A percentile compares a stretch with the other conserved stretches of the same genome.
Conservation (phyloP, 2,329 filamentous ascomycete genomes). For the Drechslerella stenobrocha region DNA sequence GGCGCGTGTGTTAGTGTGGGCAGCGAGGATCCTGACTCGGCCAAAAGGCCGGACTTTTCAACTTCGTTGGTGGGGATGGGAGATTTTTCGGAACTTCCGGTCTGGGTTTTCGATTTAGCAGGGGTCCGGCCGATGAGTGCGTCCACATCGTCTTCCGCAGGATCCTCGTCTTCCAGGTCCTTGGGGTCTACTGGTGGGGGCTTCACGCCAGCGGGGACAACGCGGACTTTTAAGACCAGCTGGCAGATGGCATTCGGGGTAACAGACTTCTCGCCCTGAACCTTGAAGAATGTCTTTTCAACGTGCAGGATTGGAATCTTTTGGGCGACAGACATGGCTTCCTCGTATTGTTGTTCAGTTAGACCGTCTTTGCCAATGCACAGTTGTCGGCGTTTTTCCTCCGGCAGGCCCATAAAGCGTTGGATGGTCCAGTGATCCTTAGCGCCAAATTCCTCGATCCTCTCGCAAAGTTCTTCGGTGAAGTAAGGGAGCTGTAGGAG, state of each 20-base stretch:
- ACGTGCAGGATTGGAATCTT: conserved; percentile 83
- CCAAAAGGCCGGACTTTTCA: conserved; percentile 57
- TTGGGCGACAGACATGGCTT: conserved; percentile 73
- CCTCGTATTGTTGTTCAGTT: conserved; percentile 73
- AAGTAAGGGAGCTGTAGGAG: conserved; percentile 90
- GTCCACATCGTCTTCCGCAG: conserved; percentile 87
- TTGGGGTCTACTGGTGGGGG: conserved; percentile 75
- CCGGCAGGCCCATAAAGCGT: conserved; percentile 82
- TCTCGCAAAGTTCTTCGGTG: conserved; percentile 67
- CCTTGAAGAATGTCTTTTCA: conserved; percentile 97
- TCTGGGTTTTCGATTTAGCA: conserved; percentile 63
- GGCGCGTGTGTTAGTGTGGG: conserved; percentile 88
- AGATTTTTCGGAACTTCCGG: conserved; percentile 66
- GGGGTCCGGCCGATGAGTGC: conserved; percentile 75
- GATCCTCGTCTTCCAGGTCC: conserved; percentile 87
- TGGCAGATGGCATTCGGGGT: conserved; percentile 91
- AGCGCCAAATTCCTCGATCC: conserved; percentile 71
- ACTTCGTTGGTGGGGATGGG: conserved; percentile 61
- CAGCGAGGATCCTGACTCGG: conserved; percentile 61
- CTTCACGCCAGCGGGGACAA: conserved; percentile 81
- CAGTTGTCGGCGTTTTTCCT: conserved; percentile 71
- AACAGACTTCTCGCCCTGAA: conserved; percentile 88
- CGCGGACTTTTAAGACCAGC: conserved; percentile 90
- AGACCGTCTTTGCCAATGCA: conserved; percentile 72
- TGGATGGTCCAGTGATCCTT: conserved; percentile 78